Evolutionary conservation across 108 stramenopile species (phyloP).

Genomic region (Seminavis robusta): DNA sequence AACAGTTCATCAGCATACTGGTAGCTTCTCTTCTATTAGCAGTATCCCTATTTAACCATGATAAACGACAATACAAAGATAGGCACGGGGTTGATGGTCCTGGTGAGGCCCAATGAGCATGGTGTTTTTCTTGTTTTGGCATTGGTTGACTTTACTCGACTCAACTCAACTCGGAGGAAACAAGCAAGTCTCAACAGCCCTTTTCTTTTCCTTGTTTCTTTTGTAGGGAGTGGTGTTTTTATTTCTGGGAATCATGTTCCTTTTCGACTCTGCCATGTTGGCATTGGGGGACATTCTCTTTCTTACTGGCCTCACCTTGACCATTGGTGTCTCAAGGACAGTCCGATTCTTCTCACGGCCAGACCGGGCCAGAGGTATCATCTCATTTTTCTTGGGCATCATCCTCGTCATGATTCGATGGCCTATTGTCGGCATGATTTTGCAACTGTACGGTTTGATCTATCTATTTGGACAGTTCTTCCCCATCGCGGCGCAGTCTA

Average conservation of each 20-base stretch:
- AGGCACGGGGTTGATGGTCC: slow-evolving; percentile 77
- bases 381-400: slow-evolving; percentile 87
- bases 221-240: slow-evolving; percentile 68
- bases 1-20: no score
- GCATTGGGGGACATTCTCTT: slow-evolving; percentile 88
- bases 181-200: no score
- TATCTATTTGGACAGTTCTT: slow-evolving; percentile 93
- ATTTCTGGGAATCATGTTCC: slow-evolving; percentile 82
- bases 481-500: slow-evolving; percentile 81
- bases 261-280: slow-evolving; percentile 86
- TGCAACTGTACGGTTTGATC: slow-evolving; percentile 80
- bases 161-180: no score
- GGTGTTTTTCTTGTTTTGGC: slow-evolving; percentile 2
- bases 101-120: slow-evolving; percentile 26
- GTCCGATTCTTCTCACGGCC: slow-evolving; percentile 80
- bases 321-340: slow-evolving; percentile 76
- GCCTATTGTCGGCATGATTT: slow-evolving; percentile 84
- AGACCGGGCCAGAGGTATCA: slow-evolving; percentile 81
- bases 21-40: no score
- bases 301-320: slow-evolving; percentile 78
- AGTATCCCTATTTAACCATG: slow-evolving; percentile 42
- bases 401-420: slow-evolving; percentile 76
- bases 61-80: slow-evolving; percentile 90
- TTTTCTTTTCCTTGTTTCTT: neutral
- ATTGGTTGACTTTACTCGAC: neutral